Evolutionary conservation across 2,329 filamentous ascomycete genomes (phyloP).

Genomic region (Penicillium crustosum): DNA sequence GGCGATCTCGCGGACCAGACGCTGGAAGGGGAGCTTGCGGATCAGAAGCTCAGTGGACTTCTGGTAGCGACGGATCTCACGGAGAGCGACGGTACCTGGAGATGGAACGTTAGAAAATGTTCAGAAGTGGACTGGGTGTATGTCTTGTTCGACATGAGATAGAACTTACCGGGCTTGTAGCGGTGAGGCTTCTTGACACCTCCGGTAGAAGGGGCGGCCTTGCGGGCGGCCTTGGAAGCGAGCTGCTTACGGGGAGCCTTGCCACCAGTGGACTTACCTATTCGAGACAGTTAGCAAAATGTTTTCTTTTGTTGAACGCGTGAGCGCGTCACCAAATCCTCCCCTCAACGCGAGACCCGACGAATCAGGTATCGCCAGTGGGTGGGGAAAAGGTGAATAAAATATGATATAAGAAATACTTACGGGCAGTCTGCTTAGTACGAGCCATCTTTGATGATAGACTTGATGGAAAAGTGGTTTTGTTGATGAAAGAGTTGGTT

Average conservation of each 20-base stretch:
- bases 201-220: slow-evolving; percentile 94
- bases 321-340: slow-evolving; percentile 13
- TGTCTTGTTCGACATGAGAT: not conserved
- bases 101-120: slow-evolving; percentile 26
- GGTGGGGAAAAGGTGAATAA: not conserved
- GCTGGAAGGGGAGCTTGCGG: slow-evolving; percentile 96
- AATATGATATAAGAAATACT: slow-evolving; percentile 34
- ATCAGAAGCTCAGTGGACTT: slow-evolving; percentile 95
- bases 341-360: not conserved
- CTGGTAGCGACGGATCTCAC: slow-evolving; percentile 98
- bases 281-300: slow-evolving; percentile 31
- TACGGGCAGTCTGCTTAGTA: slow-evolving; percentile 56
- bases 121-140: not conserved
- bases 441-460: slow-evolving; percentile 47
- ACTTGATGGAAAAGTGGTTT: slow-evolving; percentile 33
- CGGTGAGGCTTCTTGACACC: slow-evolving; percentile 96
- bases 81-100: slow-evolving; percentile 83
- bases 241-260: slow-evolving; percentile 89
- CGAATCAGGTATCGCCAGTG: slow-evolving; percentile 15
- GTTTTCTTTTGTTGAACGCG: slow-evolving; percentile 18
- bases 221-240: slow-evolving; percentile 97
- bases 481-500: slow-evolving; percentile 32
- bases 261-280: slow-evolving; percentile 73
- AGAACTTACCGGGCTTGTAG: slow-evolving; percentile 71
- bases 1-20: slow-evolving; percentile 94